These are phyloP conservation scores for Cladosporium colombiae DNA, from an alignment of 2,329 filamentous ascomycete species.

Conservation along the genomic window DNA sequence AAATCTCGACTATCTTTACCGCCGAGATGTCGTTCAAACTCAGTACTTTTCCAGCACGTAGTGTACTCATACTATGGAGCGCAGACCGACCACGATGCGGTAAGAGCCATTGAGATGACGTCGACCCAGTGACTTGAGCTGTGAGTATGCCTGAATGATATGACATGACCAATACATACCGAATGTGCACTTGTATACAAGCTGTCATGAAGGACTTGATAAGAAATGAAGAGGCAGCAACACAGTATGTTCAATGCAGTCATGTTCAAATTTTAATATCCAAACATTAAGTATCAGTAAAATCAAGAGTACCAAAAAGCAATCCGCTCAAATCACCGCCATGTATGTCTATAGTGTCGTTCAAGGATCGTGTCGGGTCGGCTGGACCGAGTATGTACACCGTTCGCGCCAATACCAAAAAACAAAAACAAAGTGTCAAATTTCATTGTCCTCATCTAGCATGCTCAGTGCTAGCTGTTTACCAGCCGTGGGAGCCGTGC, in stretches of 20 bases:
- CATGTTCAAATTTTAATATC: not conserved
- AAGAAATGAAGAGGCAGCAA: not conserved
- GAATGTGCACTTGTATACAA: too few relatives aligned
- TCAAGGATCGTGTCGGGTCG: constrained; percentile 7
- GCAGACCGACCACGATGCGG: not conserved
- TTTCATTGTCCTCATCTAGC: not conserved
- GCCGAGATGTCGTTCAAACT: too few relatives aligned
- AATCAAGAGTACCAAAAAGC: not conserved
- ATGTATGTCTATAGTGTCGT: constrained; percentile 15
- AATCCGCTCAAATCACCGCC: not conserved
- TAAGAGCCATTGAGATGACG: not conserved
- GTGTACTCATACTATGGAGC: not conserved
- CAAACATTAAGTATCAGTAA: not conserved
- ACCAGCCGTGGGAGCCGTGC: constrained; percentile 16
- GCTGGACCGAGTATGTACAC: constrained; percentile 11
- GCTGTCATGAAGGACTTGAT: too few relatives aligned
- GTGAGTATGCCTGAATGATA: too few relatives aligned
- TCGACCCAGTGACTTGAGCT: too few relatives aligned
- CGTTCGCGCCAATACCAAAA: not conserved
- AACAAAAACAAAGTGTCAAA: not conserved
- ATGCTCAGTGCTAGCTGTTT: not conserved
- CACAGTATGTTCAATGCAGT: not conserved
- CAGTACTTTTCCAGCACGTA: too few relatives aligned
- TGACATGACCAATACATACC: too few relatives aligned
- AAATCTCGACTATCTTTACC: too few relatives aligned